These are phyloP conservation scores for Amylocarpus encephaloides DNA, from an alignment of 2,329 filamentous ascomycete genomes.

Conservation along the genomic window DNA sequence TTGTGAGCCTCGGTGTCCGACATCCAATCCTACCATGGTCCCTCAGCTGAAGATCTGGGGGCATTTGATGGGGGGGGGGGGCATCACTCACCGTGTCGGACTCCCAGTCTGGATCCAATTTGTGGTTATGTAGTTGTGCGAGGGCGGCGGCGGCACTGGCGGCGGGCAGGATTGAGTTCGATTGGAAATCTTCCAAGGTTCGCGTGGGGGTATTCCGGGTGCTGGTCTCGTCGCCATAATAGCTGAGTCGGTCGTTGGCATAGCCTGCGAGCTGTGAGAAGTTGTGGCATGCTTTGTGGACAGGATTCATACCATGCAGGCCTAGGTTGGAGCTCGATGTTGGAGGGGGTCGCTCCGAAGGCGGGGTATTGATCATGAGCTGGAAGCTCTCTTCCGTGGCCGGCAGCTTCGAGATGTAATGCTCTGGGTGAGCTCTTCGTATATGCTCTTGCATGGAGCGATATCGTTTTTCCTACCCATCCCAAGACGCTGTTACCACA, in stretches of 20 bases:
- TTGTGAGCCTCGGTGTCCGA: conserved; percentile 63
- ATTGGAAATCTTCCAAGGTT: conserved; percentile 58
- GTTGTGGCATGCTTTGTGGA: conserved; percentile 10
- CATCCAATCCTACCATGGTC: conserved; percentile 54
- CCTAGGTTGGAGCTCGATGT: conserved; percentile 25
- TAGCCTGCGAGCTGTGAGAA: conserved; percentile 39
- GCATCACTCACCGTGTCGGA: conserved; percentile 60
- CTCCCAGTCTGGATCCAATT: conserved; percentile 70
- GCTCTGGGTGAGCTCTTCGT: conserved; percentile 88
- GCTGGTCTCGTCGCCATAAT: conserved; percentile 60
- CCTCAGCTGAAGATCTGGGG: conserved; percentile 6
- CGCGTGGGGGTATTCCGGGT: conserved; percentile 59
- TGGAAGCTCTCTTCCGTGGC: conserved; percentile 97
- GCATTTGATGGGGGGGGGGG: not conserved
- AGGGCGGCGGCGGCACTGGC: conserved; percentile 79
- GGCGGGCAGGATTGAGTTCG: conserved; percentile 57
- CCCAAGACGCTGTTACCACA: conserved; percentile 30
- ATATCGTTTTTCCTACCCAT: conserved; percentile 78
- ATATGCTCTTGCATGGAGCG: conserved; percentile 99
- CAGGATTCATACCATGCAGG: conserved; percentile 25
- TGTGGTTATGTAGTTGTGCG: conserved; percentile 76
- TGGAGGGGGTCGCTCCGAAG: conserved; percentile 39
- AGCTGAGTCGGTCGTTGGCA: conserved; percentile 57
- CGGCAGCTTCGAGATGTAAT: conserved; percentile 96
- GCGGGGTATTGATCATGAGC: conserved; percentile 90